phyloP scores from a whole-genome alignment of 768 basidiomycete genomes.

The Russula sp. region DNA sequence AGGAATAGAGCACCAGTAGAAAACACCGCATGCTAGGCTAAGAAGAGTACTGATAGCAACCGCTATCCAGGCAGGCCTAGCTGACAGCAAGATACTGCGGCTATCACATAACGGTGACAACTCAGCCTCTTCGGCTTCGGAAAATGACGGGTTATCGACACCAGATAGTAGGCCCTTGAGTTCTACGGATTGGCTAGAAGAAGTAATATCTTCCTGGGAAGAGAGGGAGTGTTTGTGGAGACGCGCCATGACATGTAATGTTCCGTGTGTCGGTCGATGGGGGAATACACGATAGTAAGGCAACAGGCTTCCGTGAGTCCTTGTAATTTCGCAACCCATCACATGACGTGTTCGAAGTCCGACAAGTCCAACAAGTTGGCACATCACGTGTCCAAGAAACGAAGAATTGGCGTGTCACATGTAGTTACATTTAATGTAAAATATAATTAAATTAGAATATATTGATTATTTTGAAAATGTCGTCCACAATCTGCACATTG shows the following conservation, averaged over 20 bases:
- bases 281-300: no score
- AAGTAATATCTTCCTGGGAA: neutral
- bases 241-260: neutral
- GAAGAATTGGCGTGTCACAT: no score
- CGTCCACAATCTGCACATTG: no score
- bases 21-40: neutral
- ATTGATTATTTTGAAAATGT: no score
- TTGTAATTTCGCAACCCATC: no score
- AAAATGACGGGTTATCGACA: neutral
- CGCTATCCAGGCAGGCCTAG: slow-evolving; percentile 11
- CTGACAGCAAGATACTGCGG: neutral
- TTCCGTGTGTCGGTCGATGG: no score
- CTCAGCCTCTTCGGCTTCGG: neutral
- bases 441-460: no score
- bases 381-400: no score
- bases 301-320: no score
- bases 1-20: slow-evolving; percentile 4
- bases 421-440: no score
- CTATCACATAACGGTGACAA: neutral
- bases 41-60: neutral
- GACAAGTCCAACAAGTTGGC: no score
- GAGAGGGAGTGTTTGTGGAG: neutral
- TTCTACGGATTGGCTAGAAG: slow-evolving; percentile 13
- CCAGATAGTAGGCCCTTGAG: slow-evolving; percentile 23
- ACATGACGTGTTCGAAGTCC: no score